phyloP scores from a whole-genome alignment of 2,329 filamentous ascomycete genomes.

The Verticillium dahliae region DNA sequence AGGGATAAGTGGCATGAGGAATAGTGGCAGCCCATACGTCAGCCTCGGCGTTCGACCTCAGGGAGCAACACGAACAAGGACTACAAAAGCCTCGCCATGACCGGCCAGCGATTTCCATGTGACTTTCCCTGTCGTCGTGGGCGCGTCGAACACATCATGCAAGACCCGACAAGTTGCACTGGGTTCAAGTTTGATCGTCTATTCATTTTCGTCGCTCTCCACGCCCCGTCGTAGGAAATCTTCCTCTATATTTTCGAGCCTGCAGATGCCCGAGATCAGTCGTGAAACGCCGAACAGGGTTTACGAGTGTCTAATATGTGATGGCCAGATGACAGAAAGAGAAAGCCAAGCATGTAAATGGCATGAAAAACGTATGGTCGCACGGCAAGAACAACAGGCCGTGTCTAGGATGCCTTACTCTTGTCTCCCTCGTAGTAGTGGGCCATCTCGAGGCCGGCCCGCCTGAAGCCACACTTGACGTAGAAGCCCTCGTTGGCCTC shows the following conservation, averaged over 20 bases:
- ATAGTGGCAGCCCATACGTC: too few species aligned
- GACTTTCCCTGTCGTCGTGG: too few species aligned
- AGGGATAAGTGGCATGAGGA: too few species aligned
- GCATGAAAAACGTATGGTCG: neutral
- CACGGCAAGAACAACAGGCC: neutral
- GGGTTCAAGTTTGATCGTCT: neutral
- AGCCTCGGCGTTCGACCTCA: too few species aligned
- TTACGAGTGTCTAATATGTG: neutral
- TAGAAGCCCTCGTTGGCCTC: conserved; percentile 97
- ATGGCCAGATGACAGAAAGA: neutral
- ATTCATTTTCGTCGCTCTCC: neutral
- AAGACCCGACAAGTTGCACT: too few species aligned
- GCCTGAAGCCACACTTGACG: conserved; percentile 91
- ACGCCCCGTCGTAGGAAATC: neutral
- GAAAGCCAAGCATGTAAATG: neutral
- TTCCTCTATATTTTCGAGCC: neutral
- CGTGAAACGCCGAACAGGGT: neutral
- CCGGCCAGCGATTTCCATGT: too few species aligned
- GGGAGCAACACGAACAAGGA: too few species aligned
- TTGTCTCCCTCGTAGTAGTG: conserved; percentile 72
- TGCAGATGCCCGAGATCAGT: neutral
- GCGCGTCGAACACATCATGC: too few species aligned
- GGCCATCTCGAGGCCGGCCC: conserved; percentile 92
- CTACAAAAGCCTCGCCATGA: too few species aligned
- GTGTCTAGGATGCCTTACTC: conserved; percentile 12